These are phyloP conservation scores for Fraxinus anomala DNA, from an alignment of 257 asterid species.

Conservation along the genomic window DNA sequence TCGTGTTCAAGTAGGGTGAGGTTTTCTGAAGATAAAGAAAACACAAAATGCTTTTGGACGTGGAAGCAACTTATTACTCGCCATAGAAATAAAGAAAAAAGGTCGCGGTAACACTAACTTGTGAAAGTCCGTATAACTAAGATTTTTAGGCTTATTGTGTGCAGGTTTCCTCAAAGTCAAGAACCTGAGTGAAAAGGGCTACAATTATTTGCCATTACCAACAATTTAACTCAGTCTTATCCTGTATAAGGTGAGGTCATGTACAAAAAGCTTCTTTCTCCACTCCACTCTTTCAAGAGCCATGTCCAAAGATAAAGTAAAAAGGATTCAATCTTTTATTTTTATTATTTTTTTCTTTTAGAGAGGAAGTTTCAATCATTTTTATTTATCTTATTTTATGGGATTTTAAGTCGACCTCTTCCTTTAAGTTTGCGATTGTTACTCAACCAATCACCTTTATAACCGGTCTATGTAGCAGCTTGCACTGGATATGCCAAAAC, in stretches of 20 bases:
- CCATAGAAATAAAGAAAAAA: neutral
- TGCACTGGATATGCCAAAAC: neutral
- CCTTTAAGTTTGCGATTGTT: neutral
- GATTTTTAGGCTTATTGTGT: neutral
- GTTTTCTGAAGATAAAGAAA: neutral
- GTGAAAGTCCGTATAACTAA: neutral
- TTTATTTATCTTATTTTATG: too few species aligned
- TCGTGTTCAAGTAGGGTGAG: neutral
- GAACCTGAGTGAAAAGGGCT: neutral
- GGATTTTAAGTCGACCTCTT: neutral
- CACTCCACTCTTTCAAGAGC: too few species aligned
- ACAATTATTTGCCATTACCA: neutral
- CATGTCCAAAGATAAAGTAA: too few species aligned
- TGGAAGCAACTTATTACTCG: neutral
- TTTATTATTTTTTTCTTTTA: too few species aligned
- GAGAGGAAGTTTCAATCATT: too few species aligned
- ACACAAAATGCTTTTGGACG: neutral
- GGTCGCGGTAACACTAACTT: too few species aligned
- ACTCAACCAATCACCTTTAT: too few species aligned
- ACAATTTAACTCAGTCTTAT: neutral
- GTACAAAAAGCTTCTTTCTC: neutral
- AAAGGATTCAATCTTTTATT: too few species aligned
- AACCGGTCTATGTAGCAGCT: neutral
- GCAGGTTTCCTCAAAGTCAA: neutral
- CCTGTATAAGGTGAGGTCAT: neutral